Percentiles rank a stretch among this genome's conserved stretches.
phyloP scores from a whole-genome alignment of 1,284 basidiomycete species.

The Peniophora sp. region DNA sequence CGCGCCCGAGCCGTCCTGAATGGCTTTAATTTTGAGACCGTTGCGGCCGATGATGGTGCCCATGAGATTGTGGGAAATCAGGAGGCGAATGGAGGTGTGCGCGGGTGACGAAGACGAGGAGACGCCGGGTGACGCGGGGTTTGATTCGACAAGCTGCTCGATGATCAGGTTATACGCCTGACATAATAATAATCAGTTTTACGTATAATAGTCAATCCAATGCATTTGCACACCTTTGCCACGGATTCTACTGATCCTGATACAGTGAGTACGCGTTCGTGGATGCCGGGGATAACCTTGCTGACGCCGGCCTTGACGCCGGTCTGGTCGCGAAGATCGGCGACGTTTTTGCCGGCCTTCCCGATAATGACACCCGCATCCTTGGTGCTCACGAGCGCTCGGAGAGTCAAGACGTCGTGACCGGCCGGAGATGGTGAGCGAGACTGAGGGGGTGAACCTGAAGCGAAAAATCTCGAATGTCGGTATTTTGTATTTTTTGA shows the following conservation, averaged over 20 bases:
- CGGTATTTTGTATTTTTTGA: neutral
- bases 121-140: conserved; percentile 57
- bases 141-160: conserved; percentile 78
- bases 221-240: conserved; percentile 59
- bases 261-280: conserved; percentile 95
- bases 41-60: conserved; percentile 97
- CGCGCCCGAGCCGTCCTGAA: conserved; percentile 95
- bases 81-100: conserved; percentile 87
- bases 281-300: conserved; percentile 96
- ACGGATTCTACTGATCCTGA: conserved; percentile 87
- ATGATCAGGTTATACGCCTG: conserved; percentile 96
- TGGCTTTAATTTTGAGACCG: conserved; percentile 99
- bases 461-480: conserved; percentile 1
- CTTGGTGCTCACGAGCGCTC: conserved; percentile 91
- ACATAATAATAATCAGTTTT: conserved; percentile 8
- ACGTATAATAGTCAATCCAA: conserved; percentile 5
- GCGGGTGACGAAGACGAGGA: conserved; percentile 57
- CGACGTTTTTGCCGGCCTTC: conserved; percentile 94
- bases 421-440: conserved; percentile 57
- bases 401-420: conserved; percentile 75
- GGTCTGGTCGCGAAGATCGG: conserved; percentile 89
- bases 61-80: conserved; percentile 99
- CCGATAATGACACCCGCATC: conserved; percentile 97
- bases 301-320: conserved; percentile 97
- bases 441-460: conserved; percentile 44